These are phyloP conservation scores for Populus hybrid DNA, from an alignment of 441 rosid species.

Conservation along the genomic window DNA sequence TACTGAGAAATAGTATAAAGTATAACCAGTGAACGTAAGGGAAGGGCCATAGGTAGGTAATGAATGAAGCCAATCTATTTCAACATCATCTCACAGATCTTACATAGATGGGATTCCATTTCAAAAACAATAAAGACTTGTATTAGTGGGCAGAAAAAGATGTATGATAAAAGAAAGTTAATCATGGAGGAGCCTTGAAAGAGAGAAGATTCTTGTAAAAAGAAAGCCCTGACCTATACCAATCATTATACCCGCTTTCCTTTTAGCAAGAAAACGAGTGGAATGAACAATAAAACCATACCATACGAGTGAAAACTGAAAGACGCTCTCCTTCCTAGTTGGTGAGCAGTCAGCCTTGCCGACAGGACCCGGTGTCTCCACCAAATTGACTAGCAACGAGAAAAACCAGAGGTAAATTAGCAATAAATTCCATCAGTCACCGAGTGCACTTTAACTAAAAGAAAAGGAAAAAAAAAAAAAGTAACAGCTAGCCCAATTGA, in stretches of 20 bases:
- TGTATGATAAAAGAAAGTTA: conserved; percentile 14
- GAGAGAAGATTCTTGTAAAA: conserved; percentile 50
- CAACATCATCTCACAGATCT: conserved; percentile 23
- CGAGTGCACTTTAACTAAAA: background rate
- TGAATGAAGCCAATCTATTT: conserved; percentile 25
- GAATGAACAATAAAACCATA: conserved; percentile 32
- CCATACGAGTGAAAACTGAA: conserved; percentile 25
- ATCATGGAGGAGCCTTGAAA: conserved; percentile 39
- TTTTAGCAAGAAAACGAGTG: conserved; percentile 33
- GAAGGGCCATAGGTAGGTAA: conserved; percentile 20
- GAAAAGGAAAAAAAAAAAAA: background rate
- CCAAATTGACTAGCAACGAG: conserved; percentile 20
- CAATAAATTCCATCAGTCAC: conserved; percentile 11
- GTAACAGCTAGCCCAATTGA: background rate
- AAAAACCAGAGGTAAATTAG: conserved; percentile 8
- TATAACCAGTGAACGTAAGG: background rate
- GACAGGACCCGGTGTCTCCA: conserved; percentile 27
- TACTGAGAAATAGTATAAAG: conserved; percentile 9
- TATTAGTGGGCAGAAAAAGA: conserved; percentile 24
- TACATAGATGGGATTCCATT: conserved; percentile 17
- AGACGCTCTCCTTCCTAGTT: conserved; percentile 24
- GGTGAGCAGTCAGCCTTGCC: conserved; percentile 43
- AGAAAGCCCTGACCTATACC: conserved; percentile 31
- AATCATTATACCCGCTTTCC: conserved; percentile 32
- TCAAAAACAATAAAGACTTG: conserved; percentile 28